These are phyloP conservation scores for Tuber umbilicatum DNA, from an alignment of 495 filamentous ascomycete species.

Conservation along the genomic window DNA sequence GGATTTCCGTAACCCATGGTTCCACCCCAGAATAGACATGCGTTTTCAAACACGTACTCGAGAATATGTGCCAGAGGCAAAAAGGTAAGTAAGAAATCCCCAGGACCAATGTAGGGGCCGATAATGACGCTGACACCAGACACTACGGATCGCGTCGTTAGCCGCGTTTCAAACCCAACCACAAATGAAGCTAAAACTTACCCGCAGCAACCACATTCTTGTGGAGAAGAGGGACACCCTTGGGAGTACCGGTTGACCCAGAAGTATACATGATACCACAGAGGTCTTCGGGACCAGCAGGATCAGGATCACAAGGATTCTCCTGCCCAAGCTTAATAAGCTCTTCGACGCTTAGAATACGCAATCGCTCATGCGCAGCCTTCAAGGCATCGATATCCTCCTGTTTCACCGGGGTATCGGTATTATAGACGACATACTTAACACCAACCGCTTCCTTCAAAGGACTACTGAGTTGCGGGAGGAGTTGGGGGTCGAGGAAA, in stretches of 20 bases:
- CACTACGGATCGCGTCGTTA: constrained; percentile 48
- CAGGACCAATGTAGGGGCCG: constrained; percentile 74
- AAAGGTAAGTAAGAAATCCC: constrained; percentile 83
- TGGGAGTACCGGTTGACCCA: constrained; percentile 92
- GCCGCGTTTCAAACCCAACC: background rate
- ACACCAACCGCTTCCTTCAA: constrained; percentile 72
- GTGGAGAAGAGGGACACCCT: constrained; percentile 89
- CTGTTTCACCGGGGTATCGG: constrained; percentile 65
- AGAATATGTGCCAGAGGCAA: constrained; percentile 92
- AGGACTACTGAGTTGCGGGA: constrained; percentile 72
- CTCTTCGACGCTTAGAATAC: constrained; percentile 76
- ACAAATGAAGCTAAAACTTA: constrained; percentile 45
- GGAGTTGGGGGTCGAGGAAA: constrained; percentile 80
- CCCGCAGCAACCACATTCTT: constrained; percentile 80
- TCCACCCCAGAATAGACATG: constrained; percentile 85
- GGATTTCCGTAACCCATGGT: constrained; percentile 97
- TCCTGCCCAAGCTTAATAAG: constrained; percentile 73
- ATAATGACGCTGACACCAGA: constrained; percentile 83
- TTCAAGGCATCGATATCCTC: constrained; percentile 74
- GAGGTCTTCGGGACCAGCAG: constrained; percentile 75
- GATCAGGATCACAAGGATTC: constrained; percentile 72
- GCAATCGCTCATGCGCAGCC: constrained; percentile 61
- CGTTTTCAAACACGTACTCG: constrained; percentile 95
- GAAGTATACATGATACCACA: constrained; percentile 99
- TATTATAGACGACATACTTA: constrained; percentile 84